phyloP scores from a whole-genome alignment of 306 rosid genomes.

The Geum urbanum region DNA sequence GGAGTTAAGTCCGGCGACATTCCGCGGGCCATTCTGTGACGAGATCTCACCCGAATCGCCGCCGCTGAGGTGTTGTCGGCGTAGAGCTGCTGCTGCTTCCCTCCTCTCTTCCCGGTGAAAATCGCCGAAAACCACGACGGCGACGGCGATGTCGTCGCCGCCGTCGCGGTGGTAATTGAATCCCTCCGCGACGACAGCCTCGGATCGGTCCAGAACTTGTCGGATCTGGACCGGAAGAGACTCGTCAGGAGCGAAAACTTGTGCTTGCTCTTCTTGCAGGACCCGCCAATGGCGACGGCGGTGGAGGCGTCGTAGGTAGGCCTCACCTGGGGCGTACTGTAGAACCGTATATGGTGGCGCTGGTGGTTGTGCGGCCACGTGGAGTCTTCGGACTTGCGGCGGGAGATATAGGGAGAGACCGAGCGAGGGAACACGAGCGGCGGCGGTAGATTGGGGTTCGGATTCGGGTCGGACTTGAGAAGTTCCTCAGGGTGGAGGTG shows the following conservation, averaged over 20 bases:
- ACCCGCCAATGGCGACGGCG: slow-evolving; percentile 10
- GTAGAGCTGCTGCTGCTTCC: slow-evolving; percentile 18
- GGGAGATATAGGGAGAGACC: slow-evolving; percentile 78
- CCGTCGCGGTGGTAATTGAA: slow-evolving; percentile 2
- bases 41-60: slow-evolving; percentile 7
- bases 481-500: slow-evolving; percentile 26
- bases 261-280: slow-evolving; percentile 44
- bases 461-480: slow-evolving; percentile 42
- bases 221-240: slow-evolving; percentile 47
- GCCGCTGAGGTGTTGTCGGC: slow-evolving; percentile 29
- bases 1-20: slow-evolving; percentile 63
- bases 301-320: slow-evolving; percentile 34
- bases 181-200: slow-evolving; percentile 25
- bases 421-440: slow-evolving; percentile 69
- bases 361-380: slow-evolving; percentile 28
- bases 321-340: slow-evolving; percentile 82
- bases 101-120: slow-evolving; percentile 40
- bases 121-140: slow-evolving; percentile 68
- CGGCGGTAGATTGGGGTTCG: neutral
- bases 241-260: slow-evolving; percentile 39
- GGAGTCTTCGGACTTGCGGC: slow-evolving; percentile 60
- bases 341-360: slow-evolving; percentile 36
- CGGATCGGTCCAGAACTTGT: slow-evolving; percentile 36
- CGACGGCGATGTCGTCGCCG: slow-evolving; percentile 34
- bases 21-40: slow-evolving; percentile 60